Conservation (phyloP, 2,329 filamentous ascomycete species). For the Boeremia exigua region DNA sequence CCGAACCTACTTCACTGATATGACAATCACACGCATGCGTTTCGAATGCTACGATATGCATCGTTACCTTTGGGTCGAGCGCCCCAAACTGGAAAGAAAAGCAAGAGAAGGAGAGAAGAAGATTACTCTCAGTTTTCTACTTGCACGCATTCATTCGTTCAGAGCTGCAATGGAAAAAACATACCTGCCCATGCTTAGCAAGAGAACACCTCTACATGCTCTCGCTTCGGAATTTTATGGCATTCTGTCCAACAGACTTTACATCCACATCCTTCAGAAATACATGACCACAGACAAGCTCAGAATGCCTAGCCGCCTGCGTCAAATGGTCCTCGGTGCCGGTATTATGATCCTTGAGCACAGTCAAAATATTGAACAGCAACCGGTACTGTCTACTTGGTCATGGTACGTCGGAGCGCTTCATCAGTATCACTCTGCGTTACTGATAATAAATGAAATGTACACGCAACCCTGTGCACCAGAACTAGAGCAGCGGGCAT, state of each 20-base stretch:
- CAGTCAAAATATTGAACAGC: conserved; percentile 61
- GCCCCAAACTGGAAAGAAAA: conserved; percentile 65
- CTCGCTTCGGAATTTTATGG: conserved; percentile 70
- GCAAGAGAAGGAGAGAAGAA: conserved; percentile 29
- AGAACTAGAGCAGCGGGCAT: conserved; percentile 69
- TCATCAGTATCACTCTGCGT: conserved; percentile 74
- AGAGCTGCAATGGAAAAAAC: conserved; percentile 68
- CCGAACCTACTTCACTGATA: conserved; percentile 68
- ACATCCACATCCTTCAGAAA: conserved; percentile 71
- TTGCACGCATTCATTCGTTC: conserved; percentile 74
- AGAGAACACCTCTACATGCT: conserved; percentile 66
- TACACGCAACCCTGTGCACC: conserved; percentile 64
- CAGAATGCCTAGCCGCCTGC: conserved; percentile 67
- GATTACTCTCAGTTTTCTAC: conserved; percentile 61
- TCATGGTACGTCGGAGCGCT: conserved; percentile 74
- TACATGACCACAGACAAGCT: conserved; percentile 62
- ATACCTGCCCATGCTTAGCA: conserved; percentile 69
- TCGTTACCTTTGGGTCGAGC: conserved; percentile 72
- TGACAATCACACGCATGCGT: conserved; percentile 70
- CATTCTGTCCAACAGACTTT: conserved; percentile 66
- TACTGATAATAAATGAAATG: conserved; percentile 72
- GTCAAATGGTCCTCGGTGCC: conserved; percentile 68
- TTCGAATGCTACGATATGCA: conserved; percentile 78
- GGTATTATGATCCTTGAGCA: conserved; percentile 62
- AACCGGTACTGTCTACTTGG: conserved; percentile 63